Evolutionary conservation across 164 flowering plant genomes (phyloP).

Genomic region (Vitis riparia): DNA sequence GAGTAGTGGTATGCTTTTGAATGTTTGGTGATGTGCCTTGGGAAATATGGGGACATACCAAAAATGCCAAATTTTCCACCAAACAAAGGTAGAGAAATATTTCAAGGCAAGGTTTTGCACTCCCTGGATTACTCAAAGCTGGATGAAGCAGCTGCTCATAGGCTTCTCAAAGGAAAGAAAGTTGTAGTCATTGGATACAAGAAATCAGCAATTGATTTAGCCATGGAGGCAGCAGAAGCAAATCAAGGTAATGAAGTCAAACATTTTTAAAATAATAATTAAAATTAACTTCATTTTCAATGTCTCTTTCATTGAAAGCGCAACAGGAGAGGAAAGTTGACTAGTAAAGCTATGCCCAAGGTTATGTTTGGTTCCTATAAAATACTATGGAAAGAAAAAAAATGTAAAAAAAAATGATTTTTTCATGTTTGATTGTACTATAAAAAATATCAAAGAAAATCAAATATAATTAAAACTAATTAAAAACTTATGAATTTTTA

Average conservation of each 20-base stretch:
- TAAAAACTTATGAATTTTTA: no score
- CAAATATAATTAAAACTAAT: no score
- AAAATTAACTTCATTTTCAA: no score
- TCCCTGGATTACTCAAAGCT: conserved; percentile 62
- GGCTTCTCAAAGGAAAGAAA: conserved; percentile 55
- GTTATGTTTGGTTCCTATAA: no score
- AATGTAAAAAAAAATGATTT: no score
- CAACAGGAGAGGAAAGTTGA: no score
- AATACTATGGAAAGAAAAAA: no score
- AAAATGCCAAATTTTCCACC: conserved; percentile 43
- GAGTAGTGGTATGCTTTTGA: conserved; percentile 53
- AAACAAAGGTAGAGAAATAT: conserved; percentile 54
- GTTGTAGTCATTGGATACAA: conserved; percentile 68
- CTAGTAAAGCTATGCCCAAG: no score
- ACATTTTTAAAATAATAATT: no score
- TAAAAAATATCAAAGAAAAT: no score
- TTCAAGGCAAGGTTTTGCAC: conserved; percentile 64
- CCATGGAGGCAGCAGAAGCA: conserved; percentile 50
- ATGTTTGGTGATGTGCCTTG: conserved; percentile 59
- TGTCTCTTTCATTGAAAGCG: no score
- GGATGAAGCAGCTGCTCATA: conserved; percentile 33
- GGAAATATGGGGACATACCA: conserved; percentile 68
- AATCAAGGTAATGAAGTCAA: conserved; percentile 40
- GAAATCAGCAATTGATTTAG: conserved; percentile 74
- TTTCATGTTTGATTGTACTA: no score